Evolutionary conservation across 164 flowering plant genomes (phyloP), one percentile per base, ranked within the genome.

Genomic region (Echeveria elegans): DNA sequence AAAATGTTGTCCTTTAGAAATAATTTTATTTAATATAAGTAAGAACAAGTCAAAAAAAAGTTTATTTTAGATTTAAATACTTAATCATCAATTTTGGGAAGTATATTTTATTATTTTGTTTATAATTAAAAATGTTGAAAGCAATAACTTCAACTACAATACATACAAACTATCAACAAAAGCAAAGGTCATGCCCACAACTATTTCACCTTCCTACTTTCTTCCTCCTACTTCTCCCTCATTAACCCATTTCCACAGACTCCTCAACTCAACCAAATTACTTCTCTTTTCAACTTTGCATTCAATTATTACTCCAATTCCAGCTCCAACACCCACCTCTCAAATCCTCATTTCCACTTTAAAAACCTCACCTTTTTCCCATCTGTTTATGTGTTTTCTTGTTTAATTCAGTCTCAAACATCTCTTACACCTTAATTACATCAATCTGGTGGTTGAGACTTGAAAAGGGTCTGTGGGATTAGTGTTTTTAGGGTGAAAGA

Each of bases 181-280:
- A 10, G 53, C 53, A 48, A 48, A 48, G 21, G 53, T 48, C 53
- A 48, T 48, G 53, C 53, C 53, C 53, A 48, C 53, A 48, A 48
- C 53, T 23, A 48, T 48, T 48, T 48, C 53, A 48, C 53, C 53
- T 48, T 48, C 53, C 24, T 21, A 18, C 21, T 48, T 48, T 48
- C 53, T n/a, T 48, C 21, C 24, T 48, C 14, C 48, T 43, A 5
- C 19, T 48, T 48, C 53, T n/a, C 53, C 23, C 53, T 21, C 53
- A 48, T 48, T 48, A 48, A 48, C 53, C 53, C 53, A 48, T 48
- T 48, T 48, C 24, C 53, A 18, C 53, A 48, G 6, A 48, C 19
- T 48, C 53, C 53, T 18, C 53, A 48, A 48, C 53, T 48, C 53
- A 45, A 4, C 53, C 53, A 18, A 48, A 18, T 40, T 40, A 9